Evolutionary conservation across 1,284 basidiomycete species (phyloP).

Genomic region (Irpex rosettiformis): DNA sequence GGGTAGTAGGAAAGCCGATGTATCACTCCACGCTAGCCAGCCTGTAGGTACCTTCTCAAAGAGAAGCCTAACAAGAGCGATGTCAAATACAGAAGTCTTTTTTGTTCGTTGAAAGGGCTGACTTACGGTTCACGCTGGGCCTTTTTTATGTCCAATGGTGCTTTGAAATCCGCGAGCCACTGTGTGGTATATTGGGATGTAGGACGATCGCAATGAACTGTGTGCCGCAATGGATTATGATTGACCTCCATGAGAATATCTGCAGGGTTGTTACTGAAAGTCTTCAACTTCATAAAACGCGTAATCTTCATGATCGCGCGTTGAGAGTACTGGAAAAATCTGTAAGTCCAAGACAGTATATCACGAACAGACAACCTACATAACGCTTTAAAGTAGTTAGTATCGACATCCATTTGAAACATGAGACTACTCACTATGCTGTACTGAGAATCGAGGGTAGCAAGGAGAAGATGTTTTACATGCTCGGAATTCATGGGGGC

Average conservation of each 20-base stretch:
- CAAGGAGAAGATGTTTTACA: constrained; percentile 54
- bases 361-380: constrained; percentile 35
- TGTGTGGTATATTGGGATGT: constrained; percentile 55
- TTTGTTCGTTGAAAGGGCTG: neutral
- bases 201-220: constrained; percentile 46
- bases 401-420: neutral
- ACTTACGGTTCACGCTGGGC: constrained; percentile 42
- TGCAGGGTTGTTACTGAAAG: constrained; percentile 54
- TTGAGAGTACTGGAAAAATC: constrained; percentile 57
- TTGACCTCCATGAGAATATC: constrained; percentile 54
- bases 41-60: constrained; percentile 55
- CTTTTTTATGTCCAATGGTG: constrained; percentile 35
- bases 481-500: constrained; percentile 52
- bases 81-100: neutral
- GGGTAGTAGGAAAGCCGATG: constrained; percentile 47
- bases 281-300: constrained; percentile 77
- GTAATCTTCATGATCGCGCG: constrained; percentile 63
- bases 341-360: neutral
- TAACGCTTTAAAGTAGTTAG: constrained; percentile 44
- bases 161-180: constrained; percentile 50
- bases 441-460: constrained; percentile 57
- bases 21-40: constrained; percentile 57
- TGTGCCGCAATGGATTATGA: constrained; percentile 57
- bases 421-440: constrained; percentile 47
- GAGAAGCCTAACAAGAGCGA: constrained; percentile 35